These are phyloP conservation scores for Ambrosia artemisiifolia DNA, from an alignment of 129 eudicot genomes.

Conservation along the genomic window DNA sequence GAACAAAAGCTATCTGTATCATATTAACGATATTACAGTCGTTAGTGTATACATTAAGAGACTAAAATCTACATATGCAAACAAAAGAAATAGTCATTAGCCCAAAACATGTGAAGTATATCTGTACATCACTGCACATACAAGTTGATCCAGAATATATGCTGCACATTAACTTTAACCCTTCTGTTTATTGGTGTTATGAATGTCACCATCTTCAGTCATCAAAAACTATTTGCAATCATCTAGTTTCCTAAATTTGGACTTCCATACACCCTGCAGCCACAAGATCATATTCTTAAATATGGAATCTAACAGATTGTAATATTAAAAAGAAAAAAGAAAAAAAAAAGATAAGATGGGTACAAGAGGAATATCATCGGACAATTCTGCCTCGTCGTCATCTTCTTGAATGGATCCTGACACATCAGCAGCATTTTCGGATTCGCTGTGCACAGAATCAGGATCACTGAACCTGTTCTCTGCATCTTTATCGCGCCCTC, in stretches of 20 bases:
- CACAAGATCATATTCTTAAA: constrained; percentile 10
- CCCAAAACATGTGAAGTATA: constrained; percentile 30
- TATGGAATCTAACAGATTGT: not conserved
- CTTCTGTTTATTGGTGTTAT: constrained; percentile 17
- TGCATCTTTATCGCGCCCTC: constrained; percentile 23
- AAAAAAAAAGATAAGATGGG: constrained; percentile 6
- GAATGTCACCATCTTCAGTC: constrained; percentile 18
- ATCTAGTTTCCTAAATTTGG: constrained; percentile 43
- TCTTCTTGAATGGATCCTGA: constrained; percentile 38
- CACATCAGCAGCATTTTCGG: constrained; percentile 24
- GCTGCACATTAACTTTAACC: constrained; percentile 6
- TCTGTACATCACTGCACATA: constrained; percentile 51
- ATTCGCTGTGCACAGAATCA: constrained; percentile 26
- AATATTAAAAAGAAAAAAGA: not conserved
- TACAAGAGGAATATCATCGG: constrained; percentile 82
- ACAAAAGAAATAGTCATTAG: constrained; percentile 24
- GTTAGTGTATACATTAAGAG: constrained; percentile 29
- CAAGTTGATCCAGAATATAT: not conserved
- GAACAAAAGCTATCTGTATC: constrained; percentile 13
- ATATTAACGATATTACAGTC: constrained; percentile 15
- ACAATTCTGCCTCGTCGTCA: constrained; percentile 33
- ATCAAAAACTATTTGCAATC: constrained; percentile 37
- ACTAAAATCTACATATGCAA: constrained; percentile 27
- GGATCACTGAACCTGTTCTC: constrained; percentile 42
- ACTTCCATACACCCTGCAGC: constrained; percentile 68